phyloP scores from a whole-genome alignment of 2,329 filamentous ascomycete species.

The Tricladium varicosporioides region DNA sequence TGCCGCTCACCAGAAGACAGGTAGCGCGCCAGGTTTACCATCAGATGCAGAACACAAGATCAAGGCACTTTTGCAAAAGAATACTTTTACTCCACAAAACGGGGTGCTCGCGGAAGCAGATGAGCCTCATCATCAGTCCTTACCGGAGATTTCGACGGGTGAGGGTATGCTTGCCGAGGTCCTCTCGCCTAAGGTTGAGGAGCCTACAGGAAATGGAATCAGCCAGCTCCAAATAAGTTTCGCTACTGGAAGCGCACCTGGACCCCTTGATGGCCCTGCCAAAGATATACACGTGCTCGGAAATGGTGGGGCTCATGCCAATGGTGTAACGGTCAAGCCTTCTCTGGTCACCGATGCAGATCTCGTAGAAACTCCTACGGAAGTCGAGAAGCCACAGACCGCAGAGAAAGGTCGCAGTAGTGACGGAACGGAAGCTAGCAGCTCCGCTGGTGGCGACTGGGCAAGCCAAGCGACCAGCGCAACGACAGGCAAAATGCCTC shows the following conservation, averaged over 20 bases:
- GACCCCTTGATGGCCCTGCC: conserved; percentile 15
- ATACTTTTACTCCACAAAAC: conserved; percentile 20
- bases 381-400: conserved; percentile 10
- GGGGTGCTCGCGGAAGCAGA: conserved; percentile 19
- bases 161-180: conserved; percentile 12
- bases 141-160: conserved; percentile 9
- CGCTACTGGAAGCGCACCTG: conserved; percentile 19
- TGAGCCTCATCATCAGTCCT: conserved; percentile 14
- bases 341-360: conserved; percentile 30
- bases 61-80: conserved; percentile 25
- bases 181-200: conserved; percentile 16
- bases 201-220: neutral
- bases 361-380: conserved; percentile 22
- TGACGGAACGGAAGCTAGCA: conserved; percentile 61
- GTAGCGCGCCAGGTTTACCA: conserved; percentile 15
- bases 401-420: conserved; percentile 49
- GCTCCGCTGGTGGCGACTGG: conserved; percentile 57
- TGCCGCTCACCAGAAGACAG: conserved; percentile 22
- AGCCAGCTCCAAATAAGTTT: conserved; percentile 29
- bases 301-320: conserved; percentile 10
- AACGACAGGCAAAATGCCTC: conserved; percentile 61
- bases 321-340: conserved; percentile 15
- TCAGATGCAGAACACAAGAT: conserved; percentile 21
- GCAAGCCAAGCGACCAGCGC: conserved; percentile 62
- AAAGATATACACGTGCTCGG: conserved; percentile 4